Evolutionary conservation across 2,329 filamentous ascomycete genomes (phyloP), one percentile per base, ranked within the genome.

Genomic region (Escovopsis weberi): DNA sequence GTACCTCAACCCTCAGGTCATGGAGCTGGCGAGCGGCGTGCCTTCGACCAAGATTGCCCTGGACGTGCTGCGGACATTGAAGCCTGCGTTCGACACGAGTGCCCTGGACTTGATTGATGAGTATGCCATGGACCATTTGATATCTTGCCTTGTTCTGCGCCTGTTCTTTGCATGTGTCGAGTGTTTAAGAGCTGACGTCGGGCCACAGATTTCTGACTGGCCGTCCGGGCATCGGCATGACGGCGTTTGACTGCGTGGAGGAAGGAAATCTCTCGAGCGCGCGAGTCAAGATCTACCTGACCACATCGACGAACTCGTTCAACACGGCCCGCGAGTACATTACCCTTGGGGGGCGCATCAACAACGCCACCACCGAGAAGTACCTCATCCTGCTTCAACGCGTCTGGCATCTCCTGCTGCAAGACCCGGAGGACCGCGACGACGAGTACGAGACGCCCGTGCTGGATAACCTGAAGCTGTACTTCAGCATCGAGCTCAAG

Each of bases 321-420:
- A 41, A 44, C 15, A 49, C 47, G 4, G 45, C 47, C 8, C 41
- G 40, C 23, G 41, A 45, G 9, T 44, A 43, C 33, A 33, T 49
- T 10, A 49, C 43, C 9, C 28, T 49, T 12, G 47, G 43, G 6
- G 47, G 47, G 7, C 38, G 26, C 37, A 26, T 49, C 15, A 26
- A 41, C n/a, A 43, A 49, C 33, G 39, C 44, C 19, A 33, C 43
- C 3, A 47, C 43, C 1, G 12, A 37, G 12, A 43, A 43, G 30
- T 37, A 40, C 2, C 33, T 49, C 33, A 19, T 33, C 18, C 33
- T 39, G 7, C 32, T 49, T 10, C 42, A 8, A 4, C 35, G 37
- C 8, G 43, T 49, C 28, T 49, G 47, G 47, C 45, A 47, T 19
- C 45, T 49, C 6, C n/a, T 49, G 12, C 41, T 45, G 11, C 47